Conservation (phyloP, 805 yeast species). For the Lachancea quebecensis region DNA sequence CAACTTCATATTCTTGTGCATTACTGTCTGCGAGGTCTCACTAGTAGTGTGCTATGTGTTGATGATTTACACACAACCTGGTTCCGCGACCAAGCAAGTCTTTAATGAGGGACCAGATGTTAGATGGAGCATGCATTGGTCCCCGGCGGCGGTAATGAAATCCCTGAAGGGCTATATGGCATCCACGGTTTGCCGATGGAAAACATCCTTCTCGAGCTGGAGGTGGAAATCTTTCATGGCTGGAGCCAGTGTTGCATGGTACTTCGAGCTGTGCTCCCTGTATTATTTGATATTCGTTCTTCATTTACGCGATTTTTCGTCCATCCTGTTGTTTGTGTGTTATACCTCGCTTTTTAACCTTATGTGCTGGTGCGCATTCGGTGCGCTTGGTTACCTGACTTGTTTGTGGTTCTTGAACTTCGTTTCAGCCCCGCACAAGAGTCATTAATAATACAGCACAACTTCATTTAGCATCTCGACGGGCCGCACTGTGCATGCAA, state of each 20-base stretch:
- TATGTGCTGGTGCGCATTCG: slow-evolving; percentile 62
- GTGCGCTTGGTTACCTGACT: slow-evolving; percentile 64
- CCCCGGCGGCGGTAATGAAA: neutral
- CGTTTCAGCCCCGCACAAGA: slow-evolving; percentile 1
- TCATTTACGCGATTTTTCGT: slow-evolving; percentile 59
- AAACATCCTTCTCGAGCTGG: slow-evolving; percentile 41
- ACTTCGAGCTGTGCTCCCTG: slow-evolving; percentile 58
- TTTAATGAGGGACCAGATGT: slow-evolving; percentile 6
- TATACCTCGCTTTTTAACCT: slow-evolving; percentile 62
- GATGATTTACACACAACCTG: slow-evolving; percentile 36
- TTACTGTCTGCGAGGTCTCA: slow-evolving; percentile 65
- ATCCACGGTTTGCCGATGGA: neutral
- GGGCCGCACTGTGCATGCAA: neutral
- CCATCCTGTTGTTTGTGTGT: slow-evolving; percentile 59
- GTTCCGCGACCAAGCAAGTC: neutral
- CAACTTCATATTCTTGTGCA: slow-evolving; percentile 50
- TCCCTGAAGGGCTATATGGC: neutral
- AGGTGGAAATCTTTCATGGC: slow-evolving; percentile 75
- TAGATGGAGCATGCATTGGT: neutral
- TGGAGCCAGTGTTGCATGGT: slow-evolving; percentile 67
- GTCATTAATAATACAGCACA: neutral
- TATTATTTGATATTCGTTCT: slow-evolving; percentile 56
- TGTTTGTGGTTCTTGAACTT: slow-evolving; percentile 57
- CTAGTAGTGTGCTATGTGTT: slow-evolving; percentile 62
- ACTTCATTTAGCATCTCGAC: neutral